These are phyloP conservation scores for Xylaria sp. DNA, from an alignment of 2,329 filamentous ascomycete species.

Conservation along the genomic window DNA sequence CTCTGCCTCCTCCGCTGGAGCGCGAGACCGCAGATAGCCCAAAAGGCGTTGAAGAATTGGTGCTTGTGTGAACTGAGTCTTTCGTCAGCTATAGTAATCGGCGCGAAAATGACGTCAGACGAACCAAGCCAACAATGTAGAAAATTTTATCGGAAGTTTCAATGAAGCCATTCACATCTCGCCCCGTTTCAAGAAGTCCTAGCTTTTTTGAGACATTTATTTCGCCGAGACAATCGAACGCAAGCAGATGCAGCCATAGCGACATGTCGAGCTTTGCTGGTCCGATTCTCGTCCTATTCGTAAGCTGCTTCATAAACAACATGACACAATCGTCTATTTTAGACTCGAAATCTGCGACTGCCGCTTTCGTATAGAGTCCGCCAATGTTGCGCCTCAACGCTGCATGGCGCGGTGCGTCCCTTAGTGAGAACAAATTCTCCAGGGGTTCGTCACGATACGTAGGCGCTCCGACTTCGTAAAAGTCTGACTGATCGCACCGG, in stretches of 20 bases:
- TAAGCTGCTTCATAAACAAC: not conserved
- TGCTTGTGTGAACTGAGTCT: not conserved
- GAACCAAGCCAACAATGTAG: not conserved
- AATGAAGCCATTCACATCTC: conserved; percentile 13
- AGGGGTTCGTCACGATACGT: not conserved
- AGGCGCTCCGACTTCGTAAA: conserved; percentile 10
- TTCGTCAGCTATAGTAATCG: not conserved
- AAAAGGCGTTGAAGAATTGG: not conserved
- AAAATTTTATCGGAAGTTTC: conserved; percentile 16
- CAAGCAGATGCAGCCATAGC: conserved; percentile 21
- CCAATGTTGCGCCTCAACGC: conserved; percentile 1
- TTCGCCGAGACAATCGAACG: conserved; percentile 22
- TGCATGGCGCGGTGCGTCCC: not conserved
- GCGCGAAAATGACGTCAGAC: not conserved
- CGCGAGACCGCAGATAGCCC: not conserved
- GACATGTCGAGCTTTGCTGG: conserved; percentile 11
- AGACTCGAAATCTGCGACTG: conserved; percentile 11
- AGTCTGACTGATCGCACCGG: not conserved
- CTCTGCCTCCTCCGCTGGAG: not conserved
- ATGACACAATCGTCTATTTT: conserved; percentile 13
- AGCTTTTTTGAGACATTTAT: conserved; percentile 24
- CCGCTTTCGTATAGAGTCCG: conserved; percentile 9
- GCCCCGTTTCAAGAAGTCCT: conserved; percentile 19
- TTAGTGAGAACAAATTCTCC: conserved; percentile 11
- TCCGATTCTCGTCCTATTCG: not conserved